Conservation (phyloP, 768 basidiomycete species). For the Chalciporus piperatus region DNA sequence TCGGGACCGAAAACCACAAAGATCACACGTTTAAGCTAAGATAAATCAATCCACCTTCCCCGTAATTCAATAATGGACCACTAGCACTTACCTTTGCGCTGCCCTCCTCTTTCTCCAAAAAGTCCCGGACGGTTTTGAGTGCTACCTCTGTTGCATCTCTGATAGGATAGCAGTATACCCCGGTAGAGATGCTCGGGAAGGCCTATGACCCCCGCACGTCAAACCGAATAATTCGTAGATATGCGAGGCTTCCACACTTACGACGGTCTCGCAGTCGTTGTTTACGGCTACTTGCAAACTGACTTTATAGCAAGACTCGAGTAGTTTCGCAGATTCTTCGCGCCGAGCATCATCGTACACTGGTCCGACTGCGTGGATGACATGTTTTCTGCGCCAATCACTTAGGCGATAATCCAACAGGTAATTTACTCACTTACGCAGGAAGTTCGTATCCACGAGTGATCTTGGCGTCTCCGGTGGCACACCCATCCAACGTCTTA, state of each 20-base stretch:
- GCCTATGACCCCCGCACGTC: constrained; percentile 44
- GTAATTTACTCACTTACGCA: constrained; percentile 48
- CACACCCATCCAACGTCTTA: constrained; percentile 60
- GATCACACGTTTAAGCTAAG: constrained; percentile 65
- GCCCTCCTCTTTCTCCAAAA: constrained; percentile 51
- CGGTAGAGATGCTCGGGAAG: constrained; percentile 80
- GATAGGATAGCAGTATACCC: constrained; percentile 76
- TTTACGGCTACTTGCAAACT: constrained; percentile 62
- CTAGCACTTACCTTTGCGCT: constrained; percentile 36
- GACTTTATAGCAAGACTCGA: constrained; percentile 66
- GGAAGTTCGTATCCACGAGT: constrained; percentile 76
- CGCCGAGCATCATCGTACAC: constrained; percentile 38
- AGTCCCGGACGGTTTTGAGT: constrained; percentile 52
- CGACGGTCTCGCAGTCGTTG: constrained; percentile 61
- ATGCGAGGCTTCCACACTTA: constrained; percentile 26
- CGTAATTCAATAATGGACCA: not conserved
- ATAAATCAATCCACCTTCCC: not conserved
- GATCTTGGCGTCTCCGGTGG: constrained; percentile 74
- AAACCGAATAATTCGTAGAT: not conserved
- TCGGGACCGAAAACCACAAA: constrained; percentile 70
- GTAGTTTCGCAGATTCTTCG: constrained; percentile 40
- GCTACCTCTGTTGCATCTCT: constrained; percentile 70
- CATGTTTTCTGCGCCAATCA: constrained; percentile 47
- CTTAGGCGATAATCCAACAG: not conserved
- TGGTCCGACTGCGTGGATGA: constrained; percentile 85